A percentile compares a stretch with the other conserved stretches of the same genome.
These are phyloP conservation scores for Kwoniella newhampshirensis DNA, from an alignment of 768 basidiomycete genomes.

Conservation along the genomic window DNA sequence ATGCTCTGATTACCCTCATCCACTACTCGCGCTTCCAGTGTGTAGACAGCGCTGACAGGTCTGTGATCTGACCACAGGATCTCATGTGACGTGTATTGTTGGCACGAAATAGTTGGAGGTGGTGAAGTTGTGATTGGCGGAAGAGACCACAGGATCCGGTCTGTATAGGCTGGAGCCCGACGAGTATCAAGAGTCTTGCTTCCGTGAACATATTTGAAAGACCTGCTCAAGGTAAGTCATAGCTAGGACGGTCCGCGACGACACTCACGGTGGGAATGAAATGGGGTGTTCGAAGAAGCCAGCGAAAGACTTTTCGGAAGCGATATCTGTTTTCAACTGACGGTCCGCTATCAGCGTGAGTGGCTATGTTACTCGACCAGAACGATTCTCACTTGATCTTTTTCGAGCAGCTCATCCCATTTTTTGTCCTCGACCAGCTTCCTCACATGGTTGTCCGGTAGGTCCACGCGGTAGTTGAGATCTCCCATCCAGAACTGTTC, in stretches of 20 bases:
- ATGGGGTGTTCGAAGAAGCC: conserved; percentile 45
- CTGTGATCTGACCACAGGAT: conserved; percentile 47
- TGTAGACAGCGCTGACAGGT: conserved; percentile 32
- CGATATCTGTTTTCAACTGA: conserved; percentile 38
- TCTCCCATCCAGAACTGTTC: conserved; percentile 50
- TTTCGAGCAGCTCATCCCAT: conserved; percentile 36
- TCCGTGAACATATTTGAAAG: conserved; percentile 50
- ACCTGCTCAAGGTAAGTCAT: conserved; percentile 16
- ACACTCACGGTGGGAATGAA: conserved; percentile 42
- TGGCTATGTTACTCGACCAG: background rate
- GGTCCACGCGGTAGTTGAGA: conserved; percentile 49
- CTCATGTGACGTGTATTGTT: conserved; percentile 32
- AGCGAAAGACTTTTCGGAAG: conserved; percentile 39
- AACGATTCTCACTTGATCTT: conserved; percentile 43
- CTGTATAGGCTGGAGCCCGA: conserved; percentile 49
- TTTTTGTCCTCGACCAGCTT: conserved; percentile 29
- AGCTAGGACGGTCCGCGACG: background rate
- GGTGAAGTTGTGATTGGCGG: conserved; percentile 11
- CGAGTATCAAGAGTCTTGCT: conserved; percentile 38
- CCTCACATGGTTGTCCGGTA: conserved; percentile 31
- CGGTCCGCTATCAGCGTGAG: background rate
- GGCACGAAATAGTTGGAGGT: conserved; percentile 2
- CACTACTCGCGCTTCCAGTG: conserved; percentile 23
- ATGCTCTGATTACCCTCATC: conserved; percentile 32
- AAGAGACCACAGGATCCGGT: conserved; percentile 41